Evolutionary conservation across 1,139 yeast genomes (phyloP).

Genomic region (Saccharomyces hybrid): DNA sequence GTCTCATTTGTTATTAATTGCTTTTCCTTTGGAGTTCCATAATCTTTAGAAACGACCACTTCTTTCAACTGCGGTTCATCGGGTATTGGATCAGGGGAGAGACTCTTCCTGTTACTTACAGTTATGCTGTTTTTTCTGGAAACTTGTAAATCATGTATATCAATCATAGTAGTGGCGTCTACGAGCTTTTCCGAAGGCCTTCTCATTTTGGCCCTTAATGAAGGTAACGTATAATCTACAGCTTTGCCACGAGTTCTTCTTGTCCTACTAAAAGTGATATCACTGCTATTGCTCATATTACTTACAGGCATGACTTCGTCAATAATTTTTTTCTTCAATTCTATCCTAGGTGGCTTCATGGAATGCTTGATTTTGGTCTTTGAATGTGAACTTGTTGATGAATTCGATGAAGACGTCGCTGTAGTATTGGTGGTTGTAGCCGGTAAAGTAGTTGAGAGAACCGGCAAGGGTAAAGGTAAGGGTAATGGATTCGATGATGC

Average conservation of each 20-base stretch:
- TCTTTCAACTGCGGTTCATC: background rate
- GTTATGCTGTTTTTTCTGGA: constrained; percentile 5
- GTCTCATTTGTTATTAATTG: background rate
- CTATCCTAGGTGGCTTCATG: constrained; percentile 30
- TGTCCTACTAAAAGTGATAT: constrained; percentile 22
- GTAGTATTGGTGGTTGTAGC: background rate
- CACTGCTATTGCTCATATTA: constrained; percentile 13
- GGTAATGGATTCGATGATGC: background rate
- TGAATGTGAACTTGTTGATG: constrained; percentile 11
- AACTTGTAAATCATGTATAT: constrained; percentile 31
- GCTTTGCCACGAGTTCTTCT: constrained; percentile 44
- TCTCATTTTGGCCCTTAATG: constrained; percentile 62
- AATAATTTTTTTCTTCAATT: constrained; percentile 25
- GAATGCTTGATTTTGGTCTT: constrained; percentile 26
- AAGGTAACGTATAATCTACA: constrained; percentile 63
- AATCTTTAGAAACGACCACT: background rate
- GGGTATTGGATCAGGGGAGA: background rate
- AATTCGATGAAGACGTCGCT: background rate
- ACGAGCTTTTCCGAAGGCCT: constrained; percentile 54
- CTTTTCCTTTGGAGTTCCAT: background rate
- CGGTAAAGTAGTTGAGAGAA: background rate
- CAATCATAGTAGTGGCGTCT: constrained; percentile 41
- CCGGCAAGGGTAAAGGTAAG: background rate
- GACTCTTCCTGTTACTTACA: background rate
- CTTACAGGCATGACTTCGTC: constrained; percentile 36